Conservation (phyloP, 2,329 filamentous ascomycete species). For the Sporothrix mexicana region DNA sequence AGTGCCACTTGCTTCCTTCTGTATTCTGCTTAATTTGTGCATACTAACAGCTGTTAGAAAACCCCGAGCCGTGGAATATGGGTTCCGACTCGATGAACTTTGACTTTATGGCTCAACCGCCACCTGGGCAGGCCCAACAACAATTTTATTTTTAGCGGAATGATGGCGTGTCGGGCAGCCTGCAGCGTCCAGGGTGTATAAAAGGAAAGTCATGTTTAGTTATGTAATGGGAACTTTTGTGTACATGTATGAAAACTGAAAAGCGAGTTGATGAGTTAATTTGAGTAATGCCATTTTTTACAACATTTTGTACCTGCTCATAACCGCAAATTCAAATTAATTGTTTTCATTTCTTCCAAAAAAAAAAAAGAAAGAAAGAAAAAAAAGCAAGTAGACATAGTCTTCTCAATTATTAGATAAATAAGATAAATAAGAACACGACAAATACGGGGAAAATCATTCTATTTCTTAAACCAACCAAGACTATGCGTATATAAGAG, state of each 20-base stretch:
- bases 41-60: constrained; percentile 51
- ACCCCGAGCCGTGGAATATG: constrained; percentile 64
- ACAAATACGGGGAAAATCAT: too few relatives aligned
- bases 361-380: neutral
- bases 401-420: too few relatives aligned
- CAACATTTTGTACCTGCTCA: neutral
- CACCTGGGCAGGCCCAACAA: constrained; percentile 61
- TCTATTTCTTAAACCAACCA: too few relatives aligned
- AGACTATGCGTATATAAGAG: neutral
- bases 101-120: constrained; percentile 65
- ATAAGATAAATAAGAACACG: too few relatives aligned
- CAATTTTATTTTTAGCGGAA: constrained; percentile 60
- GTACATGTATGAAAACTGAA: neutral
- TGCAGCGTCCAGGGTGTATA: too few relatives aligned
- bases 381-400: too few relatives aligned
- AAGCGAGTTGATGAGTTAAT: neutral
- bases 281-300: neutral
- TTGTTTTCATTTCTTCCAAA: neutral
- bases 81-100: constrained; percentile 64
- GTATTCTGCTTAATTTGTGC: neutral
- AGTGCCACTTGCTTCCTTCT: constrained; percentile 39
- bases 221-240: too few relatives aligned
- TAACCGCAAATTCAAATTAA: too few relatives aligned
- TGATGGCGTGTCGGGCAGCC: too few relatives aligned
- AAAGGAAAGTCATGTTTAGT: too few relatives aligned